Evolutionary conservation across 1,284 basidiomycete genomes (phyloP).

Genomic region (Irpex sp.): DNA sequence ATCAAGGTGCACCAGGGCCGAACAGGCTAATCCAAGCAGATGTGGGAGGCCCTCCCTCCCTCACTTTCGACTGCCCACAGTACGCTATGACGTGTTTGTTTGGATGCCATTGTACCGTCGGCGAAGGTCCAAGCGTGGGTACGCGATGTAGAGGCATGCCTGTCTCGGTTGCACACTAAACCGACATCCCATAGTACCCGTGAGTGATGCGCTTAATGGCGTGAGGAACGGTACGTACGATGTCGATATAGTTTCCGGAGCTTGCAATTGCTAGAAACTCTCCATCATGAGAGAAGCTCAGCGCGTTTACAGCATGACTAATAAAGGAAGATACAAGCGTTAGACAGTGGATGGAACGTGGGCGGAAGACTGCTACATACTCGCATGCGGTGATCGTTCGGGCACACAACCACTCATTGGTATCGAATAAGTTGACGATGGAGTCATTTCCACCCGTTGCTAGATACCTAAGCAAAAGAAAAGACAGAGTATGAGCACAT

Average conservation of each 20-base stretch:
- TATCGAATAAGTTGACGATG: slow-evolving; percentile 75
- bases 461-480: slow-evolving; percentile 47
- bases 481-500: background rate
- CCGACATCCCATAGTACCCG: background rate
- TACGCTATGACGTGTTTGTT: slow-evolving; percentile 74
- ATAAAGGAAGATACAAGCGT: slow-evolving; percentile 1
- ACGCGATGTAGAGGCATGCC: slow-evolving; percentile 66
- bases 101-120: slow-evolving; percentile 76
- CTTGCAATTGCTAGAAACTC: slow-evolving; percentile 76
- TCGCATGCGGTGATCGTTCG: slow-evolving; percentile 75
- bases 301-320: slow-evolving; percentile 66
- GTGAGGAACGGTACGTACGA: slow-evolving; percentile 39
- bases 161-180: slow-evolving; percentile 72
- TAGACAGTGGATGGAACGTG: background rate
- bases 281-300: slow-evolving; percentile 80
- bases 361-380: slow-evolving; percentile 41
- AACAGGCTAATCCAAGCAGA: slow-evolving; percentile 66
- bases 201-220: background rate
- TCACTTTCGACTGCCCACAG: slow-evolving; percentile 61
- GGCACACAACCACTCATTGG: slow-evolving; percentile 73
- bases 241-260: slow-evolving; percentile 70
- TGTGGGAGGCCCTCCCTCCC: slow-evolving; percentile 56
- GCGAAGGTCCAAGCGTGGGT: slow-evolving; percentile 57
- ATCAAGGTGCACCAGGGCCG: slow-evolving; percentile 36
- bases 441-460: slow-evolving; percentile 77